A percentile compares a stretch with the other conserved stretches of the same genome.
Evolutionary conservation across 2,329 filamentous ascomycete species (phyloP).

Genomic region (Dissoconium aciculare): DNA sequence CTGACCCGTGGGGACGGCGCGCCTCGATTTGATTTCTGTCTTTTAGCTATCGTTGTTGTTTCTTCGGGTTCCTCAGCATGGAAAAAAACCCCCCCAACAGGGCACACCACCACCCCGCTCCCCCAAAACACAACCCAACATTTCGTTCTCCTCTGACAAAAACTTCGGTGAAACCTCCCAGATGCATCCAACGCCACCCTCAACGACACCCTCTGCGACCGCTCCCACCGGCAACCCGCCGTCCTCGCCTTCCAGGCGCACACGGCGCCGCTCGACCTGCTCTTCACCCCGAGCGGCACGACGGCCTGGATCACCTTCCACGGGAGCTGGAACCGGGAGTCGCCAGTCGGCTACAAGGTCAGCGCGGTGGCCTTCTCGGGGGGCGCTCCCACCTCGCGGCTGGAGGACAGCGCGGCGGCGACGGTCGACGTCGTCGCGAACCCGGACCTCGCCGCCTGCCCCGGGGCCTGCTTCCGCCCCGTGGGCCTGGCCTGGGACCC

Average conservation of each 20-base stretch:
- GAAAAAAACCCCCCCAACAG: too few species aligned
- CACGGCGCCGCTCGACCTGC: conserved; percentile 56
- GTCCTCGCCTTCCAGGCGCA: conserved; percentile 50
- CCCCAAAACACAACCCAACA: too few species aligned
- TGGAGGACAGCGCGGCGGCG: conserved; percentile 30
- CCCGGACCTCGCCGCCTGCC: conserved; percentile 38
- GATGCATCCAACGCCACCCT: conserved; percentile 28
- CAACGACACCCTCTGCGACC: conserved; percentile 34
- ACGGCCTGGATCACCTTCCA: conserved; percentile 55
- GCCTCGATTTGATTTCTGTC: too few species aligned
- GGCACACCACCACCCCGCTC: too few species aligned
- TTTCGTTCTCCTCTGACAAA: too few species aligned
- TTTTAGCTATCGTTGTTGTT: too few species aligned
- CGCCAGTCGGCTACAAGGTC: conserved; percentile 38
- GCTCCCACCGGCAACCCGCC: conserved; percentile 25
- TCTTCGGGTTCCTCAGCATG: too few species aligned
- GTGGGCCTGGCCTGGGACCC: conserved; percentile 41
- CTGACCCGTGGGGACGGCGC: too few species aligned
- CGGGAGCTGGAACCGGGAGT: conserved; percentile 46
- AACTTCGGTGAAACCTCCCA: too few species aligned
- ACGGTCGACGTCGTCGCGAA: conserved; percentile 43
- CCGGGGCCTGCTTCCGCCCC: conserved; percentile 46
- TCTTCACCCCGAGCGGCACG: conserved; percentile 45
- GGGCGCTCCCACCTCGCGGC: conserved; percentile 33
- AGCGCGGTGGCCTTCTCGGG: conserved; percentile 33